These are phyloP conservation scores for Aegilops bicornis DNA, from an alignment of 176 grass and related monocot species.

Conservation along the genomic window DNA sequence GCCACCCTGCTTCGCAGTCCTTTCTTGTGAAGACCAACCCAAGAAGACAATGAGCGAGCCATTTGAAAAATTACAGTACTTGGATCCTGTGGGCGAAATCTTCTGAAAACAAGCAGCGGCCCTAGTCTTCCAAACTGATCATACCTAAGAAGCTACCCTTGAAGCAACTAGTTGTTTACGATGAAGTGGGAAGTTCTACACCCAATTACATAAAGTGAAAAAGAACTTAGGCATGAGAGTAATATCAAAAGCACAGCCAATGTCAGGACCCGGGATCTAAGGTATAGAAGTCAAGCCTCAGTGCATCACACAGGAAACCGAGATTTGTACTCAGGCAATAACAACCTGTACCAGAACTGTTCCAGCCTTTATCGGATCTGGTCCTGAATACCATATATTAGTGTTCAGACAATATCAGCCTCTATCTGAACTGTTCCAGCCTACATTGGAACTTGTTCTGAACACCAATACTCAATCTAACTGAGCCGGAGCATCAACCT, in stretches of 20 bases:
- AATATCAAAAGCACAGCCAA: background rate
- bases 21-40: background rate
- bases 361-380: too few species aligned
- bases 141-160: background rate
- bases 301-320: too few species aligned
- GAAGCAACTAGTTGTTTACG: background rate
- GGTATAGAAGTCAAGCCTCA: too few species aligned
- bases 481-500: too few species aligned
- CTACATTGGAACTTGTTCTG: too few species aligned
- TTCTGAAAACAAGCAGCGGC: background rate
- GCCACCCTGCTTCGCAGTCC: background rate
- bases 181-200: background rate
- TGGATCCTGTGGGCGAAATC: background rate
- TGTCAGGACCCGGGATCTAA: too few species aligned
- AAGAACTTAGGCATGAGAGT: background rate
- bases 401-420: too few species aligned
- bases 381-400: too few species aligned
- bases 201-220: background rate
- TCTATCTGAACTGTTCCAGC: too few species aligned
- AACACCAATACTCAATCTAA: too few species aligned
- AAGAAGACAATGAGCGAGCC: background rate
- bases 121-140: background rate
- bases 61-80: background rate
- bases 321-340: too few species aligned
- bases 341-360: too few species aligned